A percentile compares a stretch with the other conserved stretches of the same genome.
Evolutionary conservation across 345 rosid species (phyloP).

Genomic region (Carallia pectinifolia): DNA sequence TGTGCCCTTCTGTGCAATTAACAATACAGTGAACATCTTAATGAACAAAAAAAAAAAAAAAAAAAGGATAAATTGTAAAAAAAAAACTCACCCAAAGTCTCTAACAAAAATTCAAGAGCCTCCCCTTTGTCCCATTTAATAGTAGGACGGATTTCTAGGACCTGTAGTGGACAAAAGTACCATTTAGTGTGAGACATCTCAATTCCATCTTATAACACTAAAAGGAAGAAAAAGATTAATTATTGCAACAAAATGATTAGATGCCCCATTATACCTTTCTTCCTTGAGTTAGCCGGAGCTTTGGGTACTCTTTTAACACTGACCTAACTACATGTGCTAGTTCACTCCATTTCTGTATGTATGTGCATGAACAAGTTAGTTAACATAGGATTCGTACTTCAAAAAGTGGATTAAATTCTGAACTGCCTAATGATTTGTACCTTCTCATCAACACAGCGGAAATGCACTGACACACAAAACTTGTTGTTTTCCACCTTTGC

Average conservation of each 20-base stretch:
- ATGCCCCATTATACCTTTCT: constrained; percentile 51
- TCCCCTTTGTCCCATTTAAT: constrained; percentile 88
- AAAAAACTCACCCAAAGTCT: constrained; percentile 61
- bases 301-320: constrained; percentile 61
- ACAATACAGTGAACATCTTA: no score
- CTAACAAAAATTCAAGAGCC: constrained; percentile 74
- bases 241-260: background rate
- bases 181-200: constrained; percentile 9
- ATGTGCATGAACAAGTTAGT: constrained; percentile 9
- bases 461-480: constrained; percentile 79
- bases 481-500: constrained; percentile 76
- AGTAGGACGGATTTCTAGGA: constrained; percentile 71
- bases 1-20: no score
- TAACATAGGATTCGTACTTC: background rate
- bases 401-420: background rate
- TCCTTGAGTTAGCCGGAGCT: constrained; percentile 61
- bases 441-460: constrained; percentile 70
- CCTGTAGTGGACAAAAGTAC: constrained; percentile 32
- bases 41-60: background rate
- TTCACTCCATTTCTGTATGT: constrained; percentile 69
- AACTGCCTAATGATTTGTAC: constrained; percentile 22
- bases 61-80: background rate
- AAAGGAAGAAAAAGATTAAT: background rate
- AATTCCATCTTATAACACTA: background rate
- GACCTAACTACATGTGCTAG: constrained; percentile 61